A percentile compares a stretch with the other conserved stretches of the same genome.
Evolutionary conservation across 805 yeast species (phyloP).

Genomic region (Hagleromyces aurorensis): DNA sequence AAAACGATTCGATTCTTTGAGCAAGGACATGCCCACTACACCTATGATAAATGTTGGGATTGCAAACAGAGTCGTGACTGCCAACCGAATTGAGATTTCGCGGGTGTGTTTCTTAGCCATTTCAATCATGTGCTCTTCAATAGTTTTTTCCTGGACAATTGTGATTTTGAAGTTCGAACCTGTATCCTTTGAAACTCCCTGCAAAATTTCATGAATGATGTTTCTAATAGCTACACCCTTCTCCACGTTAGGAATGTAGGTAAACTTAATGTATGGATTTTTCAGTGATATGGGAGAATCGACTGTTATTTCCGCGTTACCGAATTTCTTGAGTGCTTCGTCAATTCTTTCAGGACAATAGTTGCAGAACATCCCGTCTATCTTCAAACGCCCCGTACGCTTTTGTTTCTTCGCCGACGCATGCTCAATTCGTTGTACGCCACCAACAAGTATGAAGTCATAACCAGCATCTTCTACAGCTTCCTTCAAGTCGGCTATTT

Average conservation of each 20-base stretch:
- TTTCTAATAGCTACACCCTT: constrained; percentile 43
- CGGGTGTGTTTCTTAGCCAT: constrained; percentile 43
- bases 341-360: constrained; percentile 57
- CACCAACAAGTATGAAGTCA: constrained; percentile 43
- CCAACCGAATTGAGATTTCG: constrained; percentile 39
- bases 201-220: constrained; percentile 43
- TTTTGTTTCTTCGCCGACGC: constrained; percentile 41
- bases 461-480: constrained; percentile 62
- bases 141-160: constrained; percentile 44
- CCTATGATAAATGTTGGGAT: constrained; percentile 66
- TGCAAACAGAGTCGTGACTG: constrained; percentile 45
- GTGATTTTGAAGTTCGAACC: constrained; percentile 40
- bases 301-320: constrained; percentile 44
- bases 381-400: constrained; percentile 45
- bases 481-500: constrained; percentile 37
- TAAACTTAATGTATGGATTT: constrained; percentile 53
- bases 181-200: constrained; percentile 30
- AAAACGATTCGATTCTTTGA: constrained; percentile 36
- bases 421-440: constrained; percentile 37
- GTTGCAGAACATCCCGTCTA: constrained; percentile 43
- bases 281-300: constrained; percentile 47
- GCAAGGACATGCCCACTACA: constrained; percentile 57
- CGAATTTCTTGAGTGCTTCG: constrained; percentile 42
- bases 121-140: constrained; percentile 55
- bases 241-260: constrained; percentile 46